phyloP scores from a whole-genome alignment of 306 rosid genomes.

The Arachis stenosperma region DNA sequence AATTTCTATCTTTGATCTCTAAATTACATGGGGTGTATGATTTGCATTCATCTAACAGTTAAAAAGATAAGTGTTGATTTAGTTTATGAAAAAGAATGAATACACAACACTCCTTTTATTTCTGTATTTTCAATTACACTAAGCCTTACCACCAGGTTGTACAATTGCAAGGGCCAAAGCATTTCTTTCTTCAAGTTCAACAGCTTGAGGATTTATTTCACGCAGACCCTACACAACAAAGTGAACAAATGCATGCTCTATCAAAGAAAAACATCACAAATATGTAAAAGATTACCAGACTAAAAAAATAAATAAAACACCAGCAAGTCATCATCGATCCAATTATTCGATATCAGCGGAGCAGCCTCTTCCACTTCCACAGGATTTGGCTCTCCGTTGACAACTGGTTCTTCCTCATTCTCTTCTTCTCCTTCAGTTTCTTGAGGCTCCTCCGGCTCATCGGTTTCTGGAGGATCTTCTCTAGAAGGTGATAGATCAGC shows the following conservation, averaged over 20 bases:
- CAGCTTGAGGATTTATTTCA: slow-evolving; percentile 71
- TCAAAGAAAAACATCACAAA: slow-evolving; percentile 21
- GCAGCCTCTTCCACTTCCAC: slow-evolving; percentile 46
- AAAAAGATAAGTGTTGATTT: too few species aligned
- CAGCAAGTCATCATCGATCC: slow-evolving; percentile 59
- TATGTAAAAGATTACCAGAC: not conserved
- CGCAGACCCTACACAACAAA: slow-evolving; percentile 65
- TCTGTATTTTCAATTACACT: slow-evolving; percentile 18
- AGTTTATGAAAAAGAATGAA: too few species aligned
- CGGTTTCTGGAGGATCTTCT: slow-evolving; percentile 50
- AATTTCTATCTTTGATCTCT: too few species aligned
- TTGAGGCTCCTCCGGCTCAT: slow-evolving; percentile 52
- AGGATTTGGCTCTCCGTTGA: slow-evolving; percentile 52
- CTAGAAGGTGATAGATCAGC: slow-evolving; percentile 45
- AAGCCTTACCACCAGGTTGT: slow-evolving; percentile 75
- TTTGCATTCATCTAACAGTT: too few species aligned
- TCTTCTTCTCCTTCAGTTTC: slow-evolving; percentile 48
- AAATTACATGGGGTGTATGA: too few species aligned
- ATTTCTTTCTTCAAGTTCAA: slow-evolving; percentile 75
- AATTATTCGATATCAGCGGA: slow-evolving; percentile 70
- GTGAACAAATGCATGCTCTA: not conserved
- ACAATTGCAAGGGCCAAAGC: slow-evolving; percentile 93
- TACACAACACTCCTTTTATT: not conserved
- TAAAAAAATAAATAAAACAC: slow-evolving; percentile 43
- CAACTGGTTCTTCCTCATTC: slow-evolving; percentile 42